Conservation (phyloP, 2,329 filamentous ascomycete genomes). For the Aspergillus eucalypticola region DNA sequence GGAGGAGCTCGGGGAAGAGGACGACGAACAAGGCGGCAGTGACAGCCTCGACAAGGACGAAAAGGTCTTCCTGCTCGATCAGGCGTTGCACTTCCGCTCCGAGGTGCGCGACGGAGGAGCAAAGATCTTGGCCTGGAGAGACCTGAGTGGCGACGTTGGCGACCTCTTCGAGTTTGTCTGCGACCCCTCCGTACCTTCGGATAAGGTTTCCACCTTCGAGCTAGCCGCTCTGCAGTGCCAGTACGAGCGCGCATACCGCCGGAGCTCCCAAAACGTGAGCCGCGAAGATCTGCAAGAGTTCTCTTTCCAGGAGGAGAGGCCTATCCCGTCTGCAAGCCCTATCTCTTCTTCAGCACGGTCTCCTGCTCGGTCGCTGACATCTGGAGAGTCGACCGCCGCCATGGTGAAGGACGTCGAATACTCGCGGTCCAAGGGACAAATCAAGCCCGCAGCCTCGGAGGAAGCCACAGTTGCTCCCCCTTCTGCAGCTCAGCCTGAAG, state of each 20-base stretch:
- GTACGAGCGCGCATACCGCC: constrained; percentile 93
- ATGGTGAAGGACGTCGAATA: constrained; percentile 50
- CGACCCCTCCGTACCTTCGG: constrained; percentile 68
- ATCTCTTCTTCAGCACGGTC: constrained; percentile 50
- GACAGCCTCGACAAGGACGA: constrained; percentile 93
- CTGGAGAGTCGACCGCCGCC: constrained; percentile 43
- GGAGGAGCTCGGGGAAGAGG: constrained; percentile 88
- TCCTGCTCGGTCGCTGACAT: constrained; percentile 36
- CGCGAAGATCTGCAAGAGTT: constrained; percentile 81
- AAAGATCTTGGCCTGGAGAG: constrained; percentile 89
- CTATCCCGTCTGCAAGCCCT: constrained; percentile 62
- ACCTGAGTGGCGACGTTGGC: constrained; percentile 87
- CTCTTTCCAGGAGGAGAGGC: constrained; percentile 66
- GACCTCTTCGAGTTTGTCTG: constrained; percentile 99
- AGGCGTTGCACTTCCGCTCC: constrained; percentile 81
- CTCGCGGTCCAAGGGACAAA: constrained; percentile 43
- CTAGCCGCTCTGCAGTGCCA: constrained; percentile 86
- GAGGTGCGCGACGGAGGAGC: constrained; percentile 78
- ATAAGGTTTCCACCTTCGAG: constrained; percentile 78
- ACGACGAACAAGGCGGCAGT: constrained; percentile 75
- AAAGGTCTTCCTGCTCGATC: constrained; percentile 94
- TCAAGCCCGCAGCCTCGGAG: constrained; percentile 39
- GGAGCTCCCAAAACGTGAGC: constrained; percentile 75
- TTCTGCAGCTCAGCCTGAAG: constrained; percentile 63
- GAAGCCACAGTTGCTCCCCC: constrained; percentile 62